A percentile compares a stretch with the other conserved stretches of the same genome.
phyloP scores from a whole-genome alignment of 2,329 filamentous ascomycete species.

The Phialemoniopsis sp. region DNA sequence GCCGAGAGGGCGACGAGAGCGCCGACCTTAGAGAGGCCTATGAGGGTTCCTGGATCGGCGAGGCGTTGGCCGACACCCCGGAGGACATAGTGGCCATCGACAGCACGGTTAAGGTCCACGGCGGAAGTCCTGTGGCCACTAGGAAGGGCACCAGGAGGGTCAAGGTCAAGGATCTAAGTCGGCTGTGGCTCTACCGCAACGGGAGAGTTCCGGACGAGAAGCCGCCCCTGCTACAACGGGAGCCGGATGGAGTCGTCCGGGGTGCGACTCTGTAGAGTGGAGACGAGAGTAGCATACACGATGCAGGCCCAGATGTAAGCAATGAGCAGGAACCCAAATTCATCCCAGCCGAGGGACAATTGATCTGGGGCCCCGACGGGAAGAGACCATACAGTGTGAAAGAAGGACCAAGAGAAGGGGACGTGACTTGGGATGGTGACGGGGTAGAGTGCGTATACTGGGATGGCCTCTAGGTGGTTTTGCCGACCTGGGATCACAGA shows the following conservation, averaged over 20 bases:
- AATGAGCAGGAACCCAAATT: too few relatives aligned
- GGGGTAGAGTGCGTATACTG: too few relatives aligned
- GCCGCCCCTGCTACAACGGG: conserved; percentile 26
- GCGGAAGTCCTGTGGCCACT: conserved; percentile 8
- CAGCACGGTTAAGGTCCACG: conserved; percentile 21
- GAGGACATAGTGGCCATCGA: conserved; percentile 20
- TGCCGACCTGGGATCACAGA: too few relatives aligned
- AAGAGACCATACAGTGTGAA: too few relatives aligned
- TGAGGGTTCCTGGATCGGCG: conserved; percentile 40
- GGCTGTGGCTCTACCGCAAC: conserved; percentile 61
- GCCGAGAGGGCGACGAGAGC: conserved; percentile 36
- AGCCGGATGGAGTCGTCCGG: conserved; percentile 28
- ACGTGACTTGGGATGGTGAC: too few relatives aligned
- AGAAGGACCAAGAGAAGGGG: too few relatives aligned
- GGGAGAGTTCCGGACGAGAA: conserved; percentile 45
- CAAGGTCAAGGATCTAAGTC: conserved; percentile 56
- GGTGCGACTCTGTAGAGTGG: conserved; percentile 27
- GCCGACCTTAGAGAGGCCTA: conserved; percentile 40
- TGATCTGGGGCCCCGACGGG: too few relatives aligned
- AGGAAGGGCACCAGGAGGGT: conserved; percentile 23
- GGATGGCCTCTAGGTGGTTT: too few relatives aligned
- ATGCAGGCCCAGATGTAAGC: too few relatives aligned
- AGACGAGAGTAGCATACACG: too few relatives aligned
- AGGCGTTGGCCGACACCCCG: conserved; percentile 31
- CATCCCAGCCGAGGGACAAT: too few relatives aligned